phyloP scores from a whole-genome alignment of 2,329 filamentous ascomycete species.

The Botrytis aclada region DNA sequence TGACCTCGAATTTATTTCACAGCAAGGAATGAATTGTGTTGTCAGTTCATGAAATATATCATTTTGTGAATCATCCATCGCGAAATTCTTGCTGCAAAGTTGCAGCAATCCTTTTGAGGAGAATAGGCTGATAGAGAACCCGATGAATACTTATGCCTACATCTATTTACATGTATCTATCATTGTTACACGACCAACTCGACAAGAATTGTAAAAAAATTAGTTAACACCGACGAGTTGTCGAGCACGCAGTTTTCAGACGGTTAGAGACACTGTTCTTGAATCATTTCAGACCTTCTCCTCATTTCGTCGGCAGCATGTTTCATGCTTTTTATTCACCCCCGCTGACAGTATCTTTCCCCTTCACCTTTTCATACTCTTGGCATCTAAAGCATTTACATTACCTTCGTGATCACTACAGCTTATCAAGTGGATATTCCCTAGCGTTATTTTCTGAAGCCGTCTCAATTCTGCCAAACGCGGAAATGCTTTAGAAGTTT shows the following conservation, averaged over 20 bases:
- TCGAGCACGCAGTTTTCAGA: not conserved
- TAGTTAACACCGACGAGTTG: not conserved
- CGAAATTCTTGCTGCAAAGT: not conserved
- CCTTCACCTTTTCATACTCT: not conserved
- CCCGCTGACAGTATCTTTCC: not conserved
- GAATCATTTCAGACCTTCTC: not conserved
- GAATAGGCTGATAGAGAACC: not conserved
- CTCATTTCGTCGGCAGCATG: not conserved
- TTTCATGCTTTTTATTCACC: not conserved
- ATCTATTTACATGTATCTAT: not conserved
- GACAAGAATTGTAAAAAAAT: not conserved
- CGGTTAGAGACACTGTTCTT: not conserved
- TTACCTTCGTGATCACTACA: not conserved
- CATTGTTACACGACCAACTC: not conserved
- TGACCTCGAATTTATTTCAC: not conserved
- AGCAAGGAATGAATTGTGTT: not conserved
- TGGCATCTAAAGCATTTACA: not conserved
- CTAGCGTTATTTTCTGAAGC: not conserved
- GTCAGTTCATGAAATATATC: not conserved
- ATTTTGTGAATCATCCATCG: not conserved
- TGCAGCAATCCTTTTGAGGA: not conserved
- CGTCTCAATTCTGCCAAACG: no score
- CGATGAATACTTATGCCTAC: not conserved
- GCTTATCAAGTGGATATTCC: not conserved
- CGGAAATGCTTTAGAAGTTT: not conserved